Evolutionary conservation across 2,329 filamentous ascomycete genomes (phyloP), one percentile per base, ranked within the genome.

Genomic region (Trichoderma hamatum): DNA sequence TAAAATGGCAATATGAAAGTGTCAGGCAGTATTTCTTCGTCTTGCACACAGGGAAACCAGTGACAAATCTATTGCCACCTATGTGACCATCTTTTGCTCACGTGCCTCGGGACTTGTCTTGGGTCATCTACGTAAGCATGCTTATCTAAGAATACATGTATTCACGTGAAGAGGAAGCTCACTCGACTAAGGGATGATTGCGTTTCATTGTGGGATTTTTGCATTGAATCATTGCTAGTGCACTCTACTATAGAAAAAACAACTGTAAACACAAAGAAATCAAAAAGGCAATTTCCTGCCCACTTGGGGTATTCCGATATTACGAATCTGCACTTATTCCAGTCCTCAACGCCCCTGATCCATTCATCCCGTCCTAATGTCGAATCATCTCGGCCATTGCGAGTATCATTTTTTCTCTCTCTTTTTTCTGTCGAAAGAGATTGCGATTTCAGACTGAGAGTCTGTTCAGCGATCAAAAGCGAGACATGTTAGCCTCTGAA

Each of bases 401-500:
- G 16, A 43, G 9, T 24, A 2, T 10, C 51, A 28, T 54, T n/a
- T 32, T 32, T 24, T 24, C 2, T 10, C 5, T 2, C 13, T 28
- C 16, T 43, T 32, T 43, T 28, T 56, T 3, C 36, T 55, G 21
- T 5, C 11, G 16, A 36, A 36, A 28, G 21, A 39, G 26, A n/a
- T n/a, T 36, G 5, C 54, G 16, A 32, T 6, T 43, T 10, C 6
- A n/a, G 19, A n/a, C 19, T n/a, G 28, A 28, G 21, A n/a, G 16
- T n/a, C 34, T 16, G 3, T 34, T 32, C 34, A 26, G 39, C 54
- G n/a, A 51, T 69, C 75, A 85, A 74, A 87, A 86, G 28, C 82
- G 81, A 55, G 81, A 80, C 75, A 87, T 80, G 71, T 85, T 77
- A n/a, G 81, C 84, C 70, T 81, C 82, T 55, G 84, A 86, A 75